Percentiles rank a stretch among this genome's conserved stretches.
phyloP scores from a whole-genome alignment of 208 protist genomes.

The Trichomonas tenax region DNA sequence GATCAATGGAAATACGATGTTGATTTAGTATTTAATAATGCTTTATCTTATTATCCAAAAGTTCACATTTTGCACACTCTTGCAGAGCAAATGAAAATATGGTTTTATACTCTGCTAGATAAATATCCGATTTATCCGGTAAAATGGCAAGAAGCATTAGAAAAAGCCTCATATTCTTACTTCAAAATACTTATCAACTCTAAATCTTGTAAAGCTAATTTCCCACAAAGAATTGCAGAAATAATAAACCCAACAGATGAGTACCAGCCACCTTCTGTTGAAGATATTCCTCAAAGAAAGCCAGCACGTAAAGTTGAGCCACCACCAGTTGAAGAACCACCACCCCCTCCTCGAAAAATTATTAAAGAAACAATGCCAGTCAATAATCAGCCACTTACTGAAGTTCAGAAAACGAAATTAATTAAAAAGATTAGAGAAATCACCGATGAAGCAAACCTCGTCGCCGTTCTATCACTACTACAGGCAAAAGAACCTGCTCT shows the following conservation, averaged over 20 bases:
- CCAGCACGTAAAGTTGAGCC: not conserved
- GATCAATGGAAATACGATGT: not conserved
- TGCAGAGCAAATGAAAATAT: not conserved
- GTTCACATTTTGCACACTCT: not conserved
- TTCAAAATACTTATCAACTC: not conserved
- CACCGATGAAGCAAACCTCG: not conserved
- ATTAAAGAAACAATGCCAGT: not conserved
- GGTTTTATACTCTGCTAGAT: not conserved
- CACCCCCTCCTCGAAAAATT: not conserved
- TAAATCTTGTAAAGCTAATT: not conserved
- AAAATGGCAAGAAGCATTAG: not conserved
- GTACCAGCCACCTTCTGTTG: not conserved
- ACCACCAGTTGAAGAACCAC: not conserved
- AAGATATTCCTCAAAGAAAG: not conserved
- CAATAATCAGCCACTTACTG: not conserved
- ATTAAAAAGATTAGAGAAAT: not conserved
- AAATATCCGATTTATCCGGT: not conserved
- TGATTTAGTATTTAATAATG: not conserved
- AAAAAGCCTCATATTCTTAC: not conserved
- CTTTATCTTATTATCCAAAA: not conserved
- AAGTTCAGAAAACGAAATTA: not conserved
- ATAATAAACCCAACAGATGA: not conserved
- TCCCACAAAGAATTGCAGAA: not conserved
- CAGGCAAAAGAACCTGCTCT: not conserved
- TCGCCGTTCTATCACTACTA: not conserved